Evolutionary conservation across 208 protist species (phyloP).

Genomic region (Leishmania guyanensis): DNA sequence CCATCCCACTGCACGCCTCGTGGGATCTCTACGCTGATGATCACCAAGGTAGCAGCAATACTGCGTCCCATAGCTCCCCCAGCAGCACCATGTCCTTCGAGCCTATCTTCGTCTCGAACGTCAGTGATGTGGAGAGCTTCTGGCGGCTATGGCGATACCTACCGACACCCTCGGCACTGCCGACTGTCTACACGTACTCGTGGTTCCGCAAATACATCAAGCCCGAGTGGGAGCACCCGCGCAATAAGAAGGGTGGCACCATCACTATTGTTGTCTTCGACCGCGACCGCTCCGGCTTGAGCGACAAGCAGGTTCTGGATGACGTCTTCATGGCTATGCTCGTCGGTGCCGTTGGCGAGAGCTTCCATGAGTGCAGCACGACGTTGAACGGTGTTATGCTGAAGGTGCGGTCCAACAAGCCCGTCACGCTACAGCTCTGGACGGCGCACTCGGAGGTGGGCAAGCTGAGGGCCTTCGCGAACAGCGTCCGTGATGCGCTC

Average conservation of each 20-base stretch:
- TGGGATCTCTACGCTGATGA: conserved; percentile 88
- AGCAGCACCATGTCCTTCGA: conserved; percentile 44
- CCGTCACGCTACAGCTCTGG: conserved; percentile 81
- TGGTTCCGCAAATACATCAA: conserved; percentile 86
- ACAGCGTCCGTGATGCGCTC: conserved; percentile 62
- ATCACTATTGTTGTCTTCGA: conserved; percentile 84
- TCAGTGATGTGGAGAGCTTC: conserved; percentile 76
- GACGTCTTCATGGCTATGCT: conserved; percentile 85
- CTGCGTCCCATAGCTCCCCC: conserved; percentile 19
- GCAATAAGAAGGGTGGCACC: conserved; percentile 85
- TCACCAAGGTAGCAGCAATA: conserved; percentile 42
- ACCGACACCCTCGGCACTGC: conserved; percentile 60
- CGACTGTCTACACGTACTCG: conserved; percentile 78
- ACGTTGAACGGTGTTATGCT: conserved; percentile 88
- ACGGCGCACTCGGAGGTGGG: conserved; percentile 65
- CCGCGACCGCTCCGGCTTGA: conserved; percentile 73
- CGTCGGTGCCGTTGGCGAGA: conserved; percentile 68
- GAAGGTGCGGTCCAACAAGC: conserved; percentile 79
- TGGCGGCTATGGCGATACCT: conserved; percentile 84
- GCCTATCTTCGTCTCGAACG: conserved; percentile 70
- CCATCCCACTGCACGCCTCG: conserved; percentile 61
- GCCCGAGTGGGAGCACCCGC: conserved; percentile 85
- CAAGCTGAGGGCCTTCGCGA: conserved; percentile 69
- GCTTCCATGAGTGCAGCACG: conserved; percentile 64
- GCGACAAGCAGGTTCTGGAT: conserved; percentile 78